These are phyloP conservation scores for Aspergillus pseudonomiae DNA, from an alignment of 2,329 filamentous ascomycete genomes.

Conservation along the genomic window DNA sequence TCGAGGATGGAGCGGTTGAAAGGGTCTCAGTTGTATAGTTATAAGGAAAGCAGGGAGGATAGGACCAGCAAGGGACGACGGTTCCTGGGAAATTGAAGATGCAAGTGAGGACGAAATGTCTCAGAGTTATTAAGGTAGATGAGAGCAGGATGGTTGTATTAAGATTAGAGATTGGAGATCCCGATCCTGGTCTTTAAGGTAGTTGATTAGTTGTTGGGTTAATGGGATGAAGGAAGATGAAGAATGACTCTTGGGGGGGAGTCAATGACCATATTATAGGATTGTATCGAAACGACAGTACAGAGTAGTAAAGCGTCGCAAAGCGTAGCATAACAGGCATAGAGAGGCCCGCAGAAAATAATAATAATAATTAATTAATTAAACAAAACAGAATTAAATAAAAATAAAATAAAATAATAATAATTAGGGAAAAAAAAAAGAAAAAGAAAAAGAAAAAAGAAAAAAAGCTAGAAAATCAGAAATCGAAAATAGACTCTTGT, in stretches of 20 bases:
- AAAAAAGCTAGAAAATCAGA: slow-evolving; percentile 2
- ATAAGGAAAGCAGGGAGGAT: slow-evolving; percentile 18
- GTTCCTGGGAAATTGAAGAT: slow-evolving; percentile 17
- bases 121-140: slow-evolving; percentile 19
- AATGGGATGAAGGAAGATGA: background rate
- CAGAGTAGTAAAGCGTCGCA: background rate
- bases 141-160: slow-evolving; percentile 12
- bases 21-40: slow-evolving; percentile 24
- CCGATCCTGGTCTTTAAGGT: background rate
- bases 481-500: slow-evolving; percentile 8
- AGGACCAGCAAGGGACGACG: slow-evolving; percentile 25
- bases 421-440: too few relatives aligned
- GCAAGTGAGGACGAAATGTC: slow-evolving; percentile 22
- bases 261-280: slow-evolving; percentile 5
- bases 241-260: slow-evolving; percentile 2
- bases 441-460: background rate
- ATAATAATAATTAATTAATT: background rate
- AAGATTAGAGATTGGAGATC: slow-evolving; percentile 7
- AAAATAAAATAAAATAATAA: background rate
- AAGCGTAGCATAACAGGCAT: background rate
- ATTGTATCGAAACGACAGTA: slow-evolving; percentile 14
- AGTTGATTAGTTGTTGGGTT: background rate
- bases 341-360: background rate
- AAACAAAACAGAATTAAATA: background rate
- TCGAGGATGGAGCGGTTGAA: slow-evolving; percentile 7